Evolutionary conservation across 805 yeast genomes (phyloP).

Genomic region (Ogataea degrootiae): DNA sequence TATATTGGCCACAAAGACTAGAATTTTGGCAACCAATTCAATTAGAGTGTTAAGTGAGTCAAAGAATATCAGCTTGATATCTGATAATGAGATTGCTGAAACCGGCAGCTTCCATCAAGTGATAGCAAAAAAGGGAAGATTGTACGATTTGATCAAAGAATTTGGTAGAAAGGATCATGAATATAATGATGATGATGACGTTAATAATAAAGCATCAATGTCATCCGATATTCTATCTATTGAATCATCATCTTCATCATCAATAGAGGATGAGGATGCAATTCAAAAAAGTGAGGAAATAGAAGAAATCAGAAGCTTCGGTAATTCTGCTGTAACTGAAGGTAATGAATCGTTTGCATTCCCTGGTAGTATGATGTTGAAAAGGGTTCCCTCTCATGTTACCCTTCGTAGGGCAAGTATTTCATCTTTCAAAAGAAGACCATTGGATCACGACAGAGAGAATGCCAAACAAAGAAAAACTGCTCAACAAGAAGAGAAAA

Average conservation of each 20-base stretch:
- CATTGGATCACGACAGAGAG: conserved; percentile 20
- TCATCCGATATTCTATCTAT: conserved; percentile 1
- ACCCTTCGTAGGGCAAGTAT: conserved; percentile 57
- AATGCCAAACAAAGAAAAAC: conserved; percentile 30
- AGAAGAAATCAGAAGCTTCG: conserved; percentile 9
- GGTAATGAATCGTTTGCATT: conserved; percentile 15
- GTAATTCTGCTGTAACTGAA: conserved; percentile 11
- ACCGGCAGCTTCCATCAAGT: conserved; percentile 43
- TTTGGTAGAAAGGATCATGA: conserved; percentile 28
- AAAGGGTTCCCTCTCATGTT: conserved; percentile 13
- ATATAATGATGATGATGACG: neutral
- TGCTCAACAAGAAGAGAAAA: conserved; percentile 45
- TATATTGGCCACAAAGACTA: conserved; percentile 45
- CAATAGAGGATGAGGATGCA: conserved; percentile 2
- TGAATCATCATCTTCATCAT: neutral
- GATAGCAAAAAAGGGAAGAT: conserved; percentile 19
- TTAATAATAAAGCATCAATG: neutral
- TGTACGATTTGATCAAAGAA: conserved; percentile 34
- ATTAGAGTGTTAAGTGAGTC: conserved; percentile 54
- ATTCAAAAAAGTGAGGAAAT: conserved; percentile 7
- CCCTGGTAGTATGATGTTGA: conserved; percentile 4
- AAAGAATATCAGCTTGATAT: conserved; percentile 54
- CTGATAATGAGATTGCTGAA: conserved; percentile 52
- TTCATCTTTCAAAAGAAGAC: conserved; percentile 50
- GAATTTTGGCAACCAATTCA: conserved; percentile 55